These are phyloP conservation scores for Xylariaceae sp. DNA, from an alignment of 2,329 filamentous ascomycete genomes.

Conservation along the genomic window DNA sequence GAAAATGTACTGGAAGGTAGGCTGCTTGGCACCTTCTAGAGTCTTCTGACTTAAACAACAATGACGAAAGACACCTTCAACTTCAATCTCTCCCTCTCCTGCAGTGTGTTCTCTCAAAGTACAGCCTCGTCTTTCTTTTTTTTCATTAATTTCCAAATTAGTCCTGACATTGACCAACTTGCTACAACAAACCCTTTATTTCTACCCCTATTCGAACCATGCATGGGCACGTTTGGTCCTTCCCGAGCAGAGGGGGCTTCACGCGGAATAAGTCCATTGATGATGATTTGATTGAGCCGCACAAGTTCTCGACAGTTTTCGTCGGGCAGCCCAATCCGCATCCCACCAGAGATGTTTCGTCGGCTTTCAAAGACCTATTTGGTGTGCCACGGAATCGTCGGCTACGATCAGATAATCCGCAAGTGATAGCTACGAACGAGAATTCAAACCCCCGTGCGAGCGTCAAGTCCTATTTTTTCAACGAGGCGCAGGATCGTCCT, in stretches of 20 bases:
- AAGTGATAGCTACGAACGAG: conserved; percentile 4
- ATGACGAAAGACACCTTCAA: no score
- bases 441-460: conserved; percentile 7
- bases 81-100: no score
- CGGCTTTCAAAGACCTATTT: conserved; percentile 15
- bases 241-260: conserved; percentile 15
- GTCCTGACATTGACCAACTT: not conserved
- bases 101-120: no score
- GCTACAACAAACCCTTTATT: not conserved
- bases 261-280: conserved; percentile 7
- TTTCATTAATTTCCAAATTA: no score
- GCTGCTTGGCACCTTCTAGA: no score
- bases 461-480: not conserved
- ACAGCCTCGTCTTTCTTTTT: no score
- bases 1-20: no score
- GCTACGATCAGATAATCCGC: not conserved
- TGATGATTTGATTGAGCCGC: conserved; percentile 1
- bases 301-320: conserved; percentile 13
- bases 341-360: conserved; percentile 12
- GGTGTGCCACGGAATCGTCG: conserved; percentile 15
- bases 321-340: conserved; percentile 8
- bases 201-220: not conserved
- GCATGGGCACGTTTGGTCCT: conserved; percentile 18
- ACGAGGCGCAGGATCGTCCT: not conserved
- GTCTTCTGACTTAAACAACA: no score